Percentiles rank a stretch among this genome's conserved stretches.
Evolutionary conservation across 129 eudicot genomes (phyloP).

Genomic region (Chrysanthemum makinoi): DNA sequence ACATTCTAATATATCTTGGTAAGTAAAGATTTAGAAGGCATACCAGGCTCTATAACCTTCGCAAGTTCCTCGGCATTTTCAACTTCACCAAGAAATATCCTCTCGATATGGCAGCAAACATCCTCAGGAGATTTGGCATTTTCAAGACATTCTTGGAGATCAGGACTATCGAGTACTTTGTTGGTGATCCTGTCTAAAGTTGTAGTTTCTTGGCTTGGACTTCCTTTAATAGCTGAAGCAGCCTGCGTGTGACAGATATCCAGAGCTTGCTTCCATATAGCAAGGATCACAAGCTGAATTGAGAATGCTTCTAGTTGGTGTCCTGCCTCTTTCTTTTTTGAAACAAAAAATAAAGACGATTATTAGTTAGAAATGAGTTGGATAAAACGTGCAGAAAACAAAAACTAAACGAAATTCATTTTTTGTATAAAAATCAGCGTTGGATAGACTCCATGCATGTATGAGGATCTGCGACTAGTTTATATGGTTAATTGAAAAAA

Average conservation of each 20-base stretch:
- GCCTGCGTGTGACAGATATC: slow-evolving; percentile 90
- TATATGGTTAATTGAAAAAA: too few relatives aligned
- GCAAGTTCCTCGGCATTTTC: slow-evolving; percentile 89
- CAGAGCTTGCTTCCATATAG: slow-evolving; percentile 95
- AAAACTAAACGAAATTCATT: too few relatives aligned
- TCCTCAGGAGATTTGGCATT: slow-evolving; percentile 46
- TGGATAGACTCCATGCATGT: too few relatives aligned
- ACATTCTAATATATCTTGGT: too few relatives aligned
- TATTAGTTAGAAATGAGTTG: slow-evolving; percentile 11
- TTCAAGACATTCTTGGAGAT: slow-evolving; percentile 43
- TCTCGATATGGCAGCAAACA: slow-evolving; percentile 61
- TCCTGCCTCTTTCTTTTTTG: slow-evolving; percentile 54
- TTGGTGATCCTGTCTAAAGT: slow-evolving; percentile 28
- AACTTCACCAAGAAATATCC: slow-evolving; percentile 80
- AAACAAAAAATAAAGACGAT: slow-evolving; percentile 3
- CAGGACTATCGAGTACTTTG: slow-evolving; percentile 38
- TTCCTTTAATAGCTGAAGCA: slow-evolving; percentile 77
- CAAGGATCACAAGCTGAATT: slow-evolving; percentile 89
- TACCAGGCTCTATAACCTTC: slow-evolving; percentile 73
- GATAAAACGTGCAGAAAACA: background rate
- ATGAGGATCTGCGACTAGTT: too few relatives aligned
- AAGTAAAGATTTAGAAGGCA: background rate
- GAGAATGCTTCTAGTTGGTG: slow-evolving; percentile 79
- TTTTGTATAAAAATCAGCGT: too few relatives aligned
- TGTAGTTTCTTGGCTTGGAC: slow-evolving; percentile 48